Base-by-base conservation (phyloP, 1,284 basidiomycete species). In the Moesziomyces aphidis region DNA sequence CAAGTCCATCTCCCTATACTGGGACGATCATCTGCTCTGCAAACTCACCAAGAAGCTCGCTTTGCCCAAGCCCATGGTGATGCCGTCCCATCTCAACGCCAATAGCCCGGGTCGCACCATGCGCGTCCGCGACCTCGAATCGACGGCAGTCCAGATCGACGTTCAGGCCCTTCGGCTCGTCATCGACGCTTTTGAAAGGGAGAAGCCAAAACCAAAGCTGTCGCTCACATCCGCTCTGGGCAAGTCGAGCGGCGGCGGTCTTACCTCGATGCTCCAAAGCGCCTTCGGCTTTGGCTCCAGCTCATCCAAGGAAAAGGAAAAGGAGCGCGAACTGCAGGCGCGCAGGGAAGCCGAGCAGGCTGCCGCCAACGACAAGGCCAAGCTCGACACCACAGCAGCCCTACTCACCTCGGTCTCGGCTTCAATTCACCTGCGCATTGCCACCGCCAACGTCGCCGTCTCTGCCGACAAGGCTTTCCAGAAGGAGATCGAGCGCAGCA, bases 161-260 rank as follows among this genome's bases (percentile, higher is more conserved):
- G 93, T 93, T 0, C 89, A 92, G 50, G 90, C 96, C 8, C 90
- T 94, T 87, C 89, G 91, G 73, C 92, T 91, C 88, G 90, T 94
- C 39, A 67, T 81, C 10, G 91, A 91, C 84, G 88, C 88, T 10
- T 89, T 90, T 9, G 93, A 93, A 17, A 88, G 89, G 5, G 89
- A 90, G 78, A 91, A 89, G 78, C 88, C 88, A 24, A 76, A 55
- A 34, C 39, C 61, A n/a, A 67, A 63, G 44, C 68, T 72, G 24
- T 77, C 70, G 6, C 65, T 82, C 23, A 67, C 73, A 8, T 73
- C 70, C 17, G 80, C 78, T 5, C 67, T 80, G 0, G 76, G 68
- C 43, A 80, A 85, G 63, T 69, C 84, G 24, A 86, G 67, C 26
- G 75, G 73, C 50, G 77, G 75, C 6, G 77, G 79, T 19, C 76